Evolutionary conservation across 2,329 filamentous ascomycete genomes (phyloP), one percentile per base, ranked within the genome.

Genomic region (Onygena corvina): DNA sequence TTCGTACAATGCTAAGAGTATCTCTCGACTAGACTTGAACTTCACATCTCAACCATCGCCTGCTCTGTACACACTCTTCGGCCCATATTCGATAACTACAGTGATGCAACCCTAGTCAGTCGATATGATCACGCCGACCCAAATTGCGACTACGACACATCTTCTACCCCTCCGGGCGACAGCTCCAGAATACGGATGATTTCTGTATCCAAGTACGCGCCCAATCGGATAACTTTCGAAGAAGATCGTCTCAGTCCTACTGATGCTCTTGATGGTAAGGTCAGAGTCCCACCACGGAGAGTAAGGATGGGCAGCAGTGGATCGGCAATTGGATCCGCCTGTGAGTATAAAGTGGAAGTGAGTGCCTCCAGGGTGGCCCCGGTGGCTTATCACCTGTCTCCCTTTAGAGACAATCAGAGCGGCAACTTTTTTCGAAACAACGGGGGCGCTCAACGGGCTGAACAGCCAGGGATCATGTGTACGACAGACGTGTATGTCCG

Each of bases 11-110:
- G 27, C 30, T 27, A 46, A 27, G 7, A 25, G n/a, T 35, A 18
- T 27, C 18, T 54, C 7, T 14, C 6, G n/a, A 16, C 21, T 20
- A 71, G 67, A 16, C 59, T 71, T 48, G 67, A 71, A 54, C 59
- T 69, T 46, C 66, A 66, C 45, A 55, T 69, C 8, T 66, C 66
- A 8, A 67, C 70, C 33, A 60, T 68, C 21, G 67, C 67, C 1
- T 64, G 63, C 31, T 69, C 66, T 34, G 60, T 68, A 6, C 66
- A 68, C 4, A 61, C 65, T 1, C 56, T 71, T 16, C 67, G 66
- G 40, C 66, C 67, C 1, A 57, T 69, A 4, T 59, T 68, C 16
- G 57, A 57, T 21, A 42, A 23, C 38, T 27, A 27, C 21, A 27
- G 38, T 11, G 38, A 42, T 8, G 38, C 38, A 18, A 42, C 21